phyloP scores from a whole-genome alignment of 306 rosid genomes.

The Pterocarpus macrocarpus region DNA sequence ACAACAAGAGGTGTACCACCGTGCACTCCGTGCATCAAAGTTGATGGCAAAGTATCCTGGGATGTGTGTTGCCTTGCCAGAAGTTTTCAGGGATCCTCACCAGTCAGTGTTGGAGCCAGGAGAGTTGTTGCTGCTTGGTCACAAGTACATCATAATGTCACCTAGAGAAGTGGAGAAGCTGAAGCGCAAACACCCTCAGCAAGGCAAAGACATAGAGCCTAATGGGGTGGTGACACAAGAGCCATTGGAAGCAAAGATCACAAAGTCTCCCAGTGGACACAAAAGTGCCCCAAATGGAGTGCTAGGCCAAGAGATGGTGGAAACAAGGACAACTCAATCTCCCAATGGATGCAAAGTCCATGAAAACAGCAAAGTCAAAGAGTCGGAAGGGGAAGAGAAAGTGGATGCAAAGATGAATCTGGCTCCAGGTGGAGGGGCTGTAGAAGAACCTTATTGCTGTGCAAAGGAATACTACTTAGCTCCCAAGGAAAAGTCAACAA shows the following conservation, averaged over 20 bases:
- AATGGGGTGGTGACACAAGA: not conserved
- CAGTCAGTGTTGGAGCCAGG: conserved; percentile 61
- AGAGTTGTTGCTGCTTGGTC: conserved; percentile 62
- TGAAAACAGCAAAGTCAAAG: conserved; percentile 25
- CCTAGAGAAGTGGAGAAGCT: conserved; percentile 58
- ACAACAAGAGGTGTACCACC: conserved; percentile 51
- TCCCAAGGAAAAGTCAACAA: conserved; percentile 43
- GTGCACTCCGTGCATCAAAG: conserved; percentile 57
- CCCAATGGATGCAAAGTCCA: conserved; percentile 16
- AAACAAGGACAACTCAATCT: conserved; percentile 35
- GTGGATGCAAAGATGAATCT: conserved; percentile 28
- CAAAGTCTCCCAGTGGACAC: conserved; percentile 27
- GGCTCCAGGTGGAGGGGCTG: conserved; percentile 39
- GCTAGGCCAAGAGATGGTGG: conserved; percentile 34
- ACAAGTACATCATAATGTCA: conserved; percentile 64
- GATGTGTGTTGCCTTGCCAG: conserved; percentile 59
- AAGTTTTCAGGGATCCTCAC: conserved; percentile 71
- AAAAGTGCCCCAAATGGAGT: conserved; percentile 25
- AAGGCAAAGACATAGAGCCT: conserved; percentile 22
- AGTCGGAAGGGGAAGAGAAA: conserved; percentile 16
- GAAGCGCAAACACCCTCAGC: conserved; percentile 51
- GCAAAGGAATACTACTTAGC: conserved; percentile 56
- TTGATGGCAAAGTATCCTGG: conserved; percentile 71
- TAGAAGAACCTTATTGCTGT: conserved; percentile 53
- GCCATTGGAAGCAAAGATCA: conserved; percentile 31